A percentile compares a stretch with the other conserved stretches of the same genome.
These are phyloP conservation scores for Candida taoyuanica DNA, from an alignment of 805 yeast species.

Conservation along the genomic window DNA sequence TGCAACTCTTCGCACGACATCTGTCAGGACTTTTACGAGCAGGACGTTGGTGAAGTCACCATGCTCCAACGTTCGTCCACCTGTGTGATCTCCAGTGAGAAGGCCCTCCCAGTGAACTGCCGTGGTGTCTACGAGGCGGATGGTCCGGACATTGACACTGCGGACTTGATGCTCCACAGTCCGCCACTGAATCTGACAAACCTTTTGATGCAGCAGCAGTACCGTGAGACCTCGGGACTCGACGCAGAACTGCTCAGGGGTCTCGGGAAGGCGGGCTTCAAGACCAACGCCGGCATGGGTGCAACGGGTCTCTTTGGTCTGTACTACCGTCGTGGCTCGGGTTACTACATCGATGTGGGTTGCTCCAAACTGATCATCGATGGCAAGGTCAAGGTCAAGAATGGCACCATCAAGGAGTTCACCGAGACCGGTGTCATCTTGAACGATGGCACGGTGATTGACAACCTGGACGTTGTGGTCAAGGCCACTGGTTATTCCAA, in stretches of 20 bases:
- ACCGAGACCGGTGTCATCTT: constrained; percentile 35
- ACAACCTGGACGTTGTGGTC: constrained; percentile 36
- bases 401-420: constrained; percentile 34
- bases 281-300: constrained; percentile 39
- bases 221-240: constrained; percentile 29
- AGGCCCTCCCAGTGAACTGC: constrained; percentile 29
- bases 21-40: constrained; percentile 40
- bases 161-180: constrained; percentile 35
- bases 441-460: constrained; percentile 34
- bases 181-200: constrained; percentile 34
- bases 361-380: constrained; percentile 36
- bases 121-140: constrained; percentile 33
- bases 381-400: constrained; percentile 35
- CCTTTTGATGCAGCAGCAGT: constrained; percentile 34
- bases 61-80: constrained; percentile 44
- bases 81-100: constrained; percentile 35
- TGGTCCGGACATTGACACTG: constrained; percentile 35
- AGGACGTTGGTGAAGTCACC: constrained; percentile 36
- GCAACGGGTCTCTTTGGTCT: constrained; percentile 39
- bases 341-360: constrained; percentile 45
- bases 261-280: constrained; percentile 34
- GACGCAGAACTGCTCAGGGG: constrained; percentile 33
- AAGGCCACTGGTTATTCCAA: constrained; percentile 42
- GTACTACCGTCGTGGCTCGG: constrained; percentile 40
- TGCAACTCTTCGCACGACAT: constrained; percentile 45